Evolutionary conservation across 2,329 filamentous ascomycete species (phyloP), one percentile per base, ranked within the genome.

Genomic region (Graphilbum sp.): DNA sequence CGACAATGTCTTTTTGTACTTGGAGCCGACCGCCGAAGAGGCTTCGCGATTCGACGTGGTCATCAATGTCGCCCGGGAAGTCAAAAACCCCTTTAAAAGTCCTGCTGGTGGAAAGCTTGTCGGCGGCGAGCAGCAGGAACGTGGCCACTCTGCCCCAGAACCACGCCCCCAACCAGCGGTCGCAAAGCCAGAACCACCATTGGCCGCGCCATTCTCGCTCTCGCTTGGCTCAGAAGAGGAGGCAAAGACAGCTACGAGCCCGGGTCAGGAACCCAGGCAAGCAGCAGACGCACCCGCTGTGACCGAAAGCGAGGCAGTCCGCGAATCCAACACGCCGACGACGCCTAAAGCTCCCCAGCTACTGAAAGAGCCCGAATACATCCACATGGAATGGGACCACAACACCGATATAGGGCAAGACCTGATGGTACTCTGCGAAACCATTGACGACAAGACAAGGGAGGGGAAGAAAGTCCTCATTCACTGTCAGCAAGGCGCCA

Each of bases 361-460:
- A 2, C 17, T 46, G 8, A 67, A 63, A 36, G 59, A 71, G 34
- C 83, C 83, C 1, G 83, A 92, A 54, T 92, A 92, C 49, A 82
- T 90, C 15, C 83, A 92, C 52, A 78, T 90, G 49, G 79, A 75
- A 2, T 90, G 83, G 83, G 83, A 90, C 43, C 83, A 90, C 59
- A 87, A 88, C 56, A 88, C 82, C 0, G 80, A 90, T 42, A 88
- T 92, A 47, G 75, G 82, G 2, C 72, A 74, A 5, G 83, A 90
- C 53, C 60, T 90, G 17, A 75, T 83, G 64, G 65, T 63, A 34
- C 64, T 92, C 13, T 86, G 84, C 49, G 78, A 84, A 52, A 69
- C 69, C 5, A 86, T 92, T 43, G 80, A 88, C 44, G 69, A 74
- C 30, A 70, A 75, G 42, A 77, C 79, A 0, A 72, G 69, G 46